Percentiles rank a stretch among this genome's conserved stretches.
Evolutionary conservation across 2,329 filamentous ascomycete species (phyloP).

Genomic region (Ramularia endophylla): DNA sequence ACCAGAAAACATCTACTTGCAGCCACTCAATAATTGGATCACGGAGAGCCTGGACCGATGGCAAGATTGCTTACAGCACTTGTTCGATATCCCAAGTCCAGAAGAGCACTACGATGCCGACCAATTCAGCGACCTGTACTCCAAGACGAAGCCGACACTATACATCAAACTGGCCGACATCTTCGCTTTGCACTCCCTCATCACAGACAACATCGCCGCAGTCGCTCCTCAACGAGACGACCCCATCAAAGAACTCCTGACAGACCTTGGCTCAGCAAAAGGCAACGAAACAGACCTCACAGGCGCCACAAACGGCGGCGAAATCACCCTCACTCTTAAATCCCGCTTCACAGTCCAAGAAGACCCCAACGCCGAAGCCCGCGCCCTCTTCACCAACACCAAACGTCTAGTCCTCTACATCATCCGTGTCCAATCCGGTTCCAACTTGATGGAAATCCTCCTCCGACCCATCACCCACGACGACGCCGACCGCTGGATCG

Average conservation of each 20-base stretch:
- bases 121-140: constrained; percentile 96
- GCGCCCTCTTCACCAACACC: constrained; percentile 94
- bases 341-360: constrained; percentile 31
- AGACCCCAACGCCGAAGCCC: constrained; percentile 89
- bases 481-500: constrained; percentile 83
- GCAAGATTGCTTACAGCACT: constrained; percentile 63
- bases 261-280: constrained; percentile 92
- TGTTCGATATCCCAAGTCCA: constrained; percentile 79
- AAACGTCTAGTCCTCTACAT: constrained; percentile 97
- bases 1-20: constrained; percentile 89
- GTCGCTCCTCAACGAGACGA: constrained; percentile 81
- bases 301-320: constrained; percentile 27
- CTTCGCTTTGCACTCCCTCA: constrained; percentile 87
- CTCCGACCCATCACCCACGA: constrained; percentile 81
- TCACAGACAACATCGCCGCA: constrained; percentile 69
- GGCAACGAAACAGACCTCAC: constrained; percentile 77
- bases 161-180: constrained; percentile 99
- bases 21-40: constrained; percentile 89
- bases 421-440: constrained; percentile 87
- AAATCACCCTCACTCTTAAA: constrained; percentile 32
- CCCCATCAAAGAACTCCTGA: constrained; percentile 81
- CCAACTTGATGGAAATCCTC: constrained; percentile 90
- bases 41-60: constrained; percentile 77
- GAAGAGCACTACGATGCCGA: constrained; percentile 96
- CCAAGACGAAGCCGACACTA: constrained; percentile 92